Evolutionary conservation across 2,329 filamentous ascomycete genomes (phyloP).

Genomic region (Ceratocystiopsis brevicomis): DNA sequence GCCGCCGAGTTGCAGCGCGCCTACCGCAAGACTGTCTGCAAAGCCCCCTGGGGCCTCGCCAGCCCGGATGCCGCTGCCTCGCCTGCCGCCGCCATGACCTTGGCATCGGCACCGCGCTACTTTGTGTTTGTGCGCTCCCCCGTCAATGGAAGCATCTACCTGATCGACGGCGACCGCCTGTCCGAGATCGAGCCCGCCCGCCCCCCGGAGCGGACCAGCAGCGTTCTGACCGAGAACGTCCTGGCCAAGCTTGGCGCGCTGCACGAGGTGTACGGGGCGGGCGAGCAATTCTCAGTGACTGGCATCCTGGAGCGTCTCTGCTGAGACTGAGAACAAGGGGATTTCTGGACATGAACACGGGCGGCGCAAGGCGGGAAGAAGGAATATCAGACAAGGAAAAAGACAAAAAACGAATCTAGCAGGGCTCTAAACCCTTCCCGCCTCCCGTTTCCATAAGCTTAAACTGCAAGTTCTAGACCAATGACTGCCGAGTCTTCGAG

Average conservation of each 20-base stretch:
- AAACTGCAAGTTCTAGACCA: no score
- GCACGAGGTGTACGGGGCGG: background rate
- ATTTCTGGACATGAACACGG: no score
- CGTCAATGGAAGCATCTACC: background rate
- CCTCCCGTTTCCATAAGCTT: no score
- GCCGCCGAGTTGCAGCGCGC: conserved; percentile 1
- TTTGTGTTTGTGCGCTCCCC: conserved; percentile 1
- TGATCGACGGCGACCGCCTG: background rate
- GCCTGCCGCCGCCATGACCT: background rate
- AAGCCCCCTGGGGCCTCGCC: background rate
- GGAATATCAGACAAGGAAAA: no score
- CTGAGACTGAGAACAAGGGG: background rate
- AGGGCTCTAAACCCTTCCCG: no score
- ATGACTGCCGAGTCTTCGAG: no score
- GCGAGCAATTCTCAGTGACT: background rate
- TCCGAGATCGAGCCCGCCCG: background rate
- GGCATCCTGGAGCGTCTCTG: background rate
- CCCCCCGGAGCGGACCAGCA: background rate
- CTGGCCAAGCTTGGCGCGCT: background rate
- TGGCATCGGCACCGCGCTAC: background rate
- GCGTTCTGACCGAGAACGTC: background rate
- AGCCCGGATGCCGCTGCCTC: background rate
- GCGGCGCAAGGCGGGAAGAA: no score
- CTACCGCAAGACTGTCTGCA: background rate
- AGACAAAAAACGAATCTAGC: no score